Evolutionary conservation across 176 grass and related monocot species (phyloP), one percentile per base, ranked within the genome.

Genomic region (Areca catechu): DNA sequence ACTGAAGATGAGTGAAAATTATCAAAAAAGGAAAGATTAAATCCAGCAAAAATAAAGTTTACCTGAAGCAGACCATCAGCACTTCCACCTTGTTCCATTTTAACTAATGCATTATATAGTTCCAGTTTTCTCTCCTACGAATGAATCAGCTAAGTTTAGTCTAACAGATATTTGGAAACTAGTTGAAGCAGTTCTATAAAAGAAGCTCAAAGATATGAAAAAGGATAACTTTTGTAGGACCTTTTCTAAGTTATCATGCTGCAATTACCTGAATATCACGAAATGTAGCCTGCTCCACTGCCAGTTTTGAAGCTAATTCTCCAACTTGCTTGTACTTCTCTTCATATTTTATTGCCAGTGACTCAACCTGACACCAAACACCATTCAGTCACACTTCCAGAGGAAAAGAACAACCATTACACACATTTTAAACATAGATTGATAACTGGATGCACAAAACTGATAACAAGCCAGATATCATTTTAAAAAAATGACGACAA

Each of bases 21-120:
- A 3, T 59, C 10, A 60, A 14, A 10, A 30, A 15, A 22, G 24
- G 53, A 61, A 9, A 64, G 50, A 66, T 27, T 7, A 50, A 19
- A 65, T 24, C 65, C 51, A 62, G 49, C n/a, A 65, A 65, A 62
- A 63, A 48, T 60, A 74, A 48, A 75, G 50, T 49, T 24, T 76
- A 98, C 93, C 93, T 98, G 93, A 78, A 98, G 93, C 62, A 98
- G 77, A 60, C 93, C 93, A 88, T 98, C 93, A 80, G 83, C 81
- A 73, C 81, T 98, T 51, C 93, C 81, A 70, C 93, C 87, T 83
- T 98, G 87, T 76, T 92, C 88, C 87, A 98, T 98, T 84, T 98
- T 98, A 83, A 80, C 47, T 58, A 98, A 70, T 43, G 93, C 93
- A 65, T 88, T 86, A 74, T 89, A 70, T 63, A 98, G 74, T 74